phyloP scores from a whole-genome alignment of 176 grass and related monocot genomes.

The Ensete ventricosum region DNA sequence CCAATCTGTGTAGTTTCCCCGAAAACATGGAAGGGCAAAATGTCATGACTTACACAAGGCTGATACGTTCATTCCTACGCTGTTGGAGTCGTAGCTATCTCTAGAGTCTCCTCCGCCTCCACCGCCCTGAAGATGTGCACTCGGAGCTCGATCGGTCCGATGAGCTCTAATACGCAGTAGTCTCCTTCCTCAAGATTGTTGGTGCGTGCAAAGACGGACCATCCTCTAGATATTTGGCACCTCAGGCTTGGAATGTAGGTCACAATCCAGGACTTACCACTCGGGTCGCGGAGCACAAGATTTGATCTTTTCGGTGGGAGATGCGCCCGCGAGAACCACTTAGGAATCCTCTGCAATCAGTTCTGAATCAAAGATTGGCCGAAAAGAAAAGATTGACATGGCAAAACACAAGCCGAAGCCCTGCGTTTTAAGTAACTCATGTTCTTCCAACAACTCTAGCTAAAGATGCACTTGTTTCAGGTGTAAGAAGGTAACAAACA shows the following conservation, averaged over 20 bases:
- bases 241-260: not conserved
- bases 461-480: too few relatives aligned
- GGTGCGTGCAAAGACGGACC: not conserved
- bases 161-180: not conserved
- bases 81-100: not conserved
- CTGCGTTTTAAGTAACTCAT: too few relatives aligned
- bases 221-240: not conserved
- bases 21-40: too few relatives aligned
- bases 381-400: not conserved
- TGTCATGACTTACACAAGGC: not conserved
- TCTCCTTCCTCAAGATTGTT: slow-evolving; percentile 8
- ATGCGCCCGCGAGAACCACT: not conserved
- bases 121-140: not conserved
- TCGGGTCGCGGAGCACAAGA: not conserved
- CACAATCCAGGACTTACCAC: not conserved
- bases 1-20: too few relatives aligned
- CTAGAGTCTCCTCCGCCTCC: not conserved
- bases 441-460: too few relatives aligned
- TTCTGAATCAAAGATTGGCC: not conserved
- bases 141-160: not conserved
- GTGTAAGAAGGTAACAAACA: too few relatives aligned
- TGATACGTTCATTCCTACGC: not conserved
- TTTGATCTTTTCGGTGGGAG: not conserved
- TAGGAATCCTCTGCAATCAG: not conserved
- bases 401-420: not conserved